Evolutionary conservation across 1,139 yeast species (phyloP), one percentile per base, ranked within the genome.

Genomic region (Candida labiduridarum): DNA sequence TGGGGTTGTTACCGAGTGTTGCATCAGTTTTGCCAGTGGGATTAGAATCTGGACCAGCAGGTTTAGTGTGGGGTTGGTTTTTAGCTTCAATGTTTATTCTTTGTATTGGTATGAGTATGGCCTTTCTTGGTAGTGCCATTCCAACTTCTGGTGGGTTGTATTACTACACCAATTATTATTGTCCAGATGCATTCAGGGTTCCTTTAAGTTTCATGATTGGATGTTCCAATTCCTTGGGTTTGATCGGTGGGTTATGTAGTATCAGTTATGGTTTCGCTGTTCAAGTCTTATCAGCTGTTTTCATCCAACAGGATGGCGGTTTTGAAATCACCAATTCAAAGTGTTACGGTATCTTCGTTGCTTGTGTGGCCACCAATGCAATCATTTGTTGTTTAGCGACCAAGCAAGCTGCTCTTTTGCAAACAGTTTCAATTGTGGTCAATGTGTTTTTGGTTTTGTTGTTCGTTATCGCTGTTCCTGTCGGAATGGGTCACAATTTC

Each of bases 81-180:
- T 71, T 78, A 47, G 79, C 85, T 41, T 80, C 82, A n/a, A 54
- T 76, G 47, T 84, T 85, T 55, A 80, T 86, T 52, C 64, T 84
- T 47, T 68, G 77, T 52, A 79, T 83, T 50, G 90, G 89, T 11
- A 57, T 77, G 49, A 76, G 86, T n/a, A 84, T 85, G 73, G 80
- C 88, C 14, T 84, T 84, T 55, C 68, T 84, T 48, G 86, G 87
- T 1, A 79, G 85, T 30, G 79, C 88, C n/a, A 80, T 83, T 62
- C 91, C 91, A 47, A 84, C 91, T 3, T 77, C 85, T 19, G 90
- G 91, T 51, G 91, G 90, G 7, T 71, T 85, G 59, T 85, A 84
- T 63, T 84, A 82, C 65, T 68, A 84, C 79, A 64, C 83, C 2
- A 71, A 69, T 52, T 72, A 69, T 56, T 73, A 68, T 56, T 65